Conservation (phyloP, 768 basidiomycete genomes). For the Collybia nuda region DNA sequence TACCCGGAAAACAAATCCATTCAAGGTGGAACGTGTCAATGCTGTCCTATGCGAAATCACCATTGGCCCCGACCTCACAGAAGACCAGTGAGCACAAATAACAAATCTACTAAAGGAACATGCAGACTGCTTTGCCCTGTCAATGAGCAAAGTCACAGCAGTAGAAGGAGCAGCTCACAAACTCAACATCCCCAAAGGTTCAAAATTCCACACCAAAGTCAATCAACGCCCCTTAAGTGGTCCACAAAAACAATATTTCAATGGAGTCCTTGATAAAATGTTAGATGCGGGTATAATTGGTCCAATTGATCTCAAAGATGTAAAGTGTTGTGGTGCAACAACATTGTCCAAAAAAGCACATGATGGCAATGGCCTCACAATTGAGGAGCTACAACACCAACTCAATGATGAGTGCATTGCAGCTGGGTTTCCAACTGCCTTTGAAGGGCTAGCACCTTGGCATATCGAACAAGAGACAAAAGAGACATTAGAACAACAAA, state of each 20-base stretch:
- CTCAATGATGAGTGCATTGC: constrained; percentile 32
- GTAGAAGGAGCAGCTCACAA: constrained; percentile 30
- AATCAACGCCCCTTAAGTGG: constrained; percentile 28
- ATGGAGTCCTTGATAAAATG: constrained; percentile 32
- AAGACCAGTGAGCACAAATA: constrained; percentile 20
- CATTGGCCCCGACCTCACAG: constrained; percentile 28
- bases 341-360: constrained; percentile 37
- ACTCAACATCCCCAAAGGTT: constrained; percentile 28
- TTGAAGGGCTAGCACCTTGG: constrained; percentile 20
- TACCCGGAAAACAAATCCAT: constrained; percentile 24
- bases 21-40: constrained; percentile 18
- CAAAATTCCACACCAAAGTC: constrained; percentile 28
- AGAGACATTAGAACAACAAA: constrained; percentile 19
- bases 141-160: constrained; percentile 31
- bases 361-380: constrained; percentile 22
- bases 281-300: constrained; percentile 30
- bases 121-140: constrained; percentile 39
- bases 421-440: constrained; percentile 17
- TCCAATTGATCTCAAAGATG: constrained; percentile 25
- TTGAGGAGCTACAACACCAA: constrained; percentile 30
- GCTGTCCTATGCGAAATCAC: constrained; percentile 17
- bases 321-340: constrained; percentile 33
- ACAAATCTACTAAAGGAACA: constrained; percentile 20
- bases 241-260: constrained; percentile 28
- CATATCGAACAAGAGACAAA: background rate